Evolutionary conservation across 148 eudicot genomes (phyloP).

Genomic region (Salicornia ramosissima): DNA sequence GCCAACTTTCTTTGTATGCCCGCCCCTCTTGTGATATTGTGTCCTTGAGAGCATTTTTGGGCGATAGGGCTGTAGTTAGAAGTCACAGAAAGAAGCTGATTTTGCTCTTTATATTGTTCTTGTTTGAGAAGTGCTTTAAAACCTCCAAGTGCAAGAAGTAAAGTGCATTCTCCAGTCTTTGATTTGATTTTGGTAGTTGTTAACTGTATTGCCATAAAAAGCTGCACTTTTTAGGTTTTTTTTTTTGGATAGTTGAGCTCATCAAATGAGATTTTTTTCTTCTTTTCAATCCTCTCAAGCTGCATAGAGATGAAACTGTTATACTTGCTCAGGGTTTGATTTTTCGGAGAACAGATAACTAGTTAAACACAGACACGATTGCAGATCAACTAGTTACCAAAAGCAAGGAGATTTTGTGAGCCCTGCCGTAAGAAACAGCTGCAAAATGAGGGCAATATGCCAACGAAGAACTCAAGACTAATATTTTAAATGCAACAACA

Average conservation of each 20-base stretch:
- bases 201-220: not conserved
- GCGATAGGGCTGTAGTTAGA: not conserved
- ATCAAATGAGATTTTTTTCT: not conserved
- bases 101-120: not conserved
- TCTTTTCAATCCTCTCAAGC: not conserved
- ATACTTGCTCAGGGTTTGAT: too few species aligned
- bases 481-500: too few species aligned
- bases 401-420: too few species aligned
- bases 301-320: not conserved
- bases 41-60: not conserved
- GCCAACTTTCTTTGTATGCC: conserved; percentile 1
- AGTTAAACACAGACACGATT: too few species aligned
- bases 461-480: too few species aligned
- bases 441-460: too few species aligned
- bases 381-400: too few species aligned
- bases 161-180: not conserved
- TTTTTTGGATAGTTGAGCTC: not conserved
- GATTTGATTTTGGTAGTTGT: not conserved
- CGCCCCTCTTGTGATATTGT: not conserved
- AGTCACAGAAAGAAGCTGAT: not conserved
- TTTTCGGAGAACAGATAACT: too few species aligned
- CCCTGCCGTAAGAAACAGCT: too few species aligned
- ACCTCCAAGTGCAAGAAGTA: too few species aligned
- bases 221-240: not conserved
- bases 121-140: conserved; percentile 5